phyloP scores from a whole-genome alignment of 306 rosid species.

The Dalbergia oliveri region DNA sequence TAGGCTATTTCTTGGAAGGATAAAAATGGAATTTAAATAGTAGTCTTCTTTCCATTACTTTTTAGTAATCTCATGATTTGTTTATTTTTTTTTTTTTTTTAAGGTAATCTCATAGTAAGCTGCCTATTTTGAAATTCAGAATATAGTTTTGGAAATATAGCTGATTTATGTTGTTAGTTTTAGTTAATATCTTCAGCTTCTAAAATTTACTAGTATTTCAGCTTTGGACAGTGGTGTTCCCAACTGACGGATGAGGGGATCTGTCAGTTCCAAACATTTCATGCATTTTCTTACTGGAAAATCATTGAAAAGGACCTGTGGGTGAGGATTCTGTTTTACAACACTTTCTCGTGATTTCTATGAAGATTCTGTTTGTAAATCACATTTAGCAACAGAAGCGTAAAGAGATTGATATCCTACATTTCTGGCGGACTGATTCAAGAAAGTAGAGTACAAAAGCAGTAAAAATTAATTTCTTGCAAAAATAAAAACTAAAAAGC shows the following conservation, averaged over 20 bases:
- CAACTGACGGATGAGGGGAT: conserved; percentile 12
- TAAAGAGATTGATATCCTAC: conserved; percentile 7
- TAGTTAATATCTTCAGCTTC: conserved; percentile 16
- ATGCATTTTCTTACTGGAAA: conserved; percentile 25
- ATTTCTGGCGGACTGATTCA: conserved; percentile 22
- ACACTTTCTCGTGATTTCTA: neutral
- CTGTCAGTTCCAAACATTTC: conserved; percentile 7
- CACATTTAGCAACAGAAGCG: conserved; percentile 1
- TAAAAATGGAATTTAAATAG: conserved; percentile 2
- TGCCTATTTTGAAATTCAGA: conserved; percentile 34
- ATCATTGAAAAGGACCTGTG: conserved; percentile 6
- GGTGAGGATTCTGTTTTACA: conserved; percentile 16
- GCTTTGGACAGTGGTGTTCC: neutral
- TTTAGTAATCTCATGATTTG: conserved; percentile 9
- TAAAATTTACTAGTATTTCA: conserved; percentile 2
- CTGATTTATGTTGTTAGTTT: conserved; percentile 15
- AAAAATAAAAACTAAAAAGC: neutral
- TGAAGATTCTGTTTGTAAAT: conserved; percentile 20
- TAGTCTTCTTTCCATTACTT: conserved; percentile 18
- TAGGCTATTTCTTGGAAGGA: conserved; percentile 20
- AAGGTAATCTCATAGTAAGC: conserved; percentile 1
- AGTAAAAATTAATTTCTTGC: conserved; percentile 29
- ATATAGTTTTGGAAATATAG: conserved; percentile 19
- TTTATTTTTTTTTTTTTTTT: neutral
- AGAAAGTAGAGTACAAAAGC: conserved; percentile 25